Percentiles rank a stretch among this genome's conserved stretches.
phyloP scores from a whole-genome alignment of 305 asterid species.

The Stenogyne calaminthoides region DNA sequence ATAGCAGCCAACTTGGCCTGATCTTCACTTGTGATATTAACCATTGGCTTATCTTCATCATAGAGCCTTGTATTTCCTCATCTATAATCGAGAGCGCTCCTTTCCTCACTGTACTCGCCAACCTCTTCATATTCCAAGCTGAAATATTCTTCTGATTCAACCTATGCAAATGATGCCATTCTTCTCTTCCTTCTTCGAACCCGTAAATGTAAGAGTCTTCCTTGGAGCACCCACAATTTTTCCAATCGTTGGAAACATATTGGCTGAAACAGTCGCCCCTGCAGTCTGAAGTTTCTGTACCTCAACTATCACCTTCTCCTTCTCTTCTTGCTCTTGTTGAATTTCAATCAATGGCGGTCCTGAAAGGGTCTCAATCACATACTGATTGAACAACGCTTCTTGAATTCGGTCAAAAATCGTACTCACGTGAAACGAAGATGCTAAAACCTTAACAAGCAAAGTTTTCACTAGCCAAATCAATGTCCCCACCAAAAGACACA shows the following conservation, averaged over 20 bases:
- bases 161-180: conserved; percentile 73
- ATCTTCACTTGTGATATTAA: conserved; percentile 70
- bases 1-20: too few relatives aligned
- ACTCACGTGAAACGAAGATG: conserved; percentile 84
- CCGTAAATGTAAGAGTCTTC: not conserved
- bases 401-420: conserved; percentile 88
- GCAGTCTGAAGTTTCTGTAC: conserved; percentile 74
- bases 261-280: conserved; percentile 67
- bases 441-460: conserved; percentile 73
- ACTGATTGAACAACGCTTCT: conserved; percentile 79
- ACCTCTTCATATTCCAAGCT: conserved; percentile 95
- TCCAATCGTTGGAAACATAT: conserved; percentile 51
- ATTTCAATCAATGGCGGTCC: conserved; percentile 78
- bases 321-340: conserved; percentile 87
- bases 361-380: conserved; percentile 69
- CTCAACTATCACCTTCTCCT: conserved; percentile 65
- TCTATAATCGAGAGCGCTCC: conserved; percentile 72
- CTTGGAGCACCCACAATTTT: conserved; percentile 27
- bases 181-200: conserved; percentile 55
- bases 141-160: conserved; percentile 82
- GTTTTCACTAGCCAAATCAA: conserved; percentile 82
- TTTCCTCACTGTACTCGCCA: conserved; percentile 62
- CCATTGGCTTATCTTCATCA: conserved; percentile 59
- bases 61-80: conserved; percentile 59
- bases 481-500: conserved; percentile 79